These are phyloP conservation scores for Salvia sclarea DNA, from an alignment of 305 asterid genomes.

Conservation along the genomic window DNA sequence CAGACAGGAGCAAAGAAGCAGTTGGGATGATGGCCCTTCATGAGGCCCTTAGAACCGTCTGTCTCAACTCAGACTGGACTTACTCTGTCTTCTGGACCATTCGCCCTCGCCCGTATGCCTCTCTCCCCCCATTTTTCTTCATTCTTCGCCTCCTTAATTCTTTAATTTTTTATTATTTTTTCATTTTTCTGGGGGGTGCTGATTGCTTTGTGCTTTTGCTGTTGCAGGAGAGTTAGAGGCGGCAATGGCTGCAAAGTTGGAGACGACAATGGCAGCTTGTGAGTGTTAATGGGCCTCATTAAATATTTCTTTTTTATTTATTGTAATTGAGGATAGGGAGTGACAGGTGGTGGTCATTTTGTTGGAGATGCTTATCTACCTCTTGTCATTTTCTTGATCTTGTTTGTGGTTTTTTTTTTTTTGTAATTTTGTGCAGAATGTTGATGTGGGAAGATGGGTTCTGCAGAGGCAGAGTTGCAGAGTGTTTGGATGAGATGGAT, in stretches of 20 bases:
- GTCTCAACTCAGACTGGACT: constrained; percentile 98
- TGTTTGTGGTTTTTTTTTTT: constrained; percentile 3
- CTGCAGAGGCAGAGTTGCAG: constrained; percentile 86
- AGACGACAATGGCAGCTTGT: constrained; percentile 99
- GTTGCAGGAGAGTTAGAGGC: constrained; percentile 86
- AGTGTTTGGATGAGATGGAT: constrained; percentile 79
- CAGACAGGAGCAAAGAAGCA: constrained; percentile 99
- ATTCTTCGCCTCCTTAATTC: background rate
- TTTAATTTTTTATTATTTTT: constrained; percentile 20
- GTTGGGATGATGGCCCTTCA: constrained; percentile 99
- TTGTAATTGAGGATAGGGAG: constrained; percentile 15
- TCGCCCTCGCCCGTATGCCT: constrained; percentile 95
- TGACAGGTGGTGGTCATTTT: constrained; percentile 27
- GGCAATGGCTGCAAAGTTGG: constrained; percentile 99
- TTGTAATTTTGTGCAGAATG: constrained; percentile 65
- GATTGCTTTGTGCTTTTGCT: constrained; percentile 28
- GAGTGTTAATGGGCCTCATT: constrained; percentile 39
- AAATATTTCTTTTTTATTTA: constrained; percentile 8
- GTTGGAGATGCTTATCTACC: background rate
- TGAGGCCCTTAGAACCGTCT: constrained; percentile 92
- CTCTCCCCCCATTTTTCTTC: constrained; percentile 16
- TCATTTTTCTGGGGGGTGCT: background rate
- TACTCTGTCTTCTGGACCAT: constrained; percentile 99
- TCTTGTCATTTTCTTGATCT: constrained; percentile 7
- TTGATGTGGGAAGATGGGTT: constrained; percentile 99